These are phyloP conservation scores for Quercus variabilis DNA, from an alignment of 306 rosid genomes.

Conservation along the genomic window DNA sequence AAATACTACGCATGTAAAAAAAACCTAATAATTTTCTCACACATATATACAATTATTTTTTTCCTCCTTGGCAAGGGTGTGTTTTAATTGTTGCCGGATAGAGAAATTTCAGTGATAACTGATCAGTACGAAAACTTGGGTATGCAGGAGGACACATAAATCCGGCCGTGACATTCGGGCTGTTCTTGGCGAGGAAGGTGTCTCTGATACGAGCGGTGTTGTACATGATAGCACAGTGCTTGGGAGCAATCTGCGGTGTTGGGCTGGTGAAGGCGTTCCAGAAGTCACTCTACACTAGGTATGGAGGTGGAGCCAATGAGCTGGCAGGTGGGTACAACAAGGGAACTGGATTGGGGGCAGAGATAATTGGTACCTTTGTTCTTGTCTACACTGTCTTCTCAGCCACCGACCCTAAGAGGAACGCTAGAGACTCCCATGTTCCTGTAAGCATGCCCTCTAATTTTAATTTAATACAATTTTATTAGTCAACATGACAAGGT, in stretches of 20 bases:
- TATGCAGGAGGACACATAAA: constrained; percentile 83
- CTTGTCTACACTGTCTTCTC: constrained; percentile 97
- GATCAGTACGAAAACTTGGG: not conserved
- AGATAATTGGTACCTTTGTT: constrained; percentile 92
- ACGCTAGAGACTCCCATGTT: constrained; percentile 89
- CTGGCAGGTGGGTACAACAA: constrained; percentile 48
- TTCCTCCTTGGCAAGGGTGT: not conserved
- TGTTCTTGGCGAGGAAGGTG: constrained; percentile 72
- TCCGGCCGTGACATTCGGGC: constrained; percentile 89
- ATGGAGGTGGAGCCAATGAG: constrained; percentile 64
- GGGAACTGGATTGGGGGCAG: constrained; percentile 87
- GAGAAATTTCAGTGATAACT: not conserved
- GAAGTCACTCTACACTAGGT: constrained; percentile 38
- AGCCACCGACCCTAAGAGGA: constrained; percentile 94
- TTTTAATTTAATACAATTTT: not conserved
- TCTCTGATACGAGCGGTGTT: constrained; percentile 65
- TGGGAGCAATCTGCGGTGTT: constrained; percentile 74
- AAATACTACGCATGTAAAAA: too few relatives aligned
- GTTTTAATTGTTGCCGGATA: not conserved
- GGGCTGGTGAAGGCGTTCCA: constrained; percentile 87
- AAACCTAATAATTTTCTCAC: too few relatives aligned
- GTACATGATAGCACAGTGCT: constrained; percentile 69
- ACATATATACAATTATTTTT: not conserved
- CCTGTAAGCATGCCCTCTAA: constrained; percentile 50
- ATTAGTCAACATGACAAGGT: too few relatives aligned